Conservation (phyloP, 768 basidiomycete genomes). For the Clitopilus hobsonii region DNA sequence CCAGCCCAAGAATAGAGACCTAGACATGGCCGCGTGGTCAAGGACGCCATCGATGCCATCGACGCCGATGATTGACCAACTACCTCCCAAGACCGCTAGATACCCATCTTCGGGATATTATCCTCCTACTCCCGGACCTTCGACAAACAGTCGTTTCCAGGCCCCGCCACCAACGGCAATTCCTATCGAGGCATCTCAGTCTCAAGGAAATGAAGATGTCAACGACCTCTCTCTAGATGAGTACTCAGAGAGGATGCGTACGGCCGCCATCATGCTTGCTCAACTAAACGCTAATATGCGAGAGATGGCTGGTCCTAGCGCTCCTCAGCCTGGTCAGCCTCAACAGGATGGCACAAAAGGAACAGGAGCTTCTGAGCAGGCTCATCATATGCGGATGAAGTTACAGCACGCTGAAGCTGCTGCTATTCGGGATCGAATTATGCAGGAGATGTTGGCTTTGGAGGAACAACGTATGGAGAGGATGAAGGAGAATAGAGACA, state of each 20-base stretch:
- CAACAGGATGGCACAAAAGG: constrained; percentile 3
- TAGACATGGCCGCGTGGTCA: constrained; percentile 86
- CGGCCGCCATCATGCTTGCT: constrained; percentile 96
- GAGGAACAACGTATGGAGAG: constrained; percentile 96
- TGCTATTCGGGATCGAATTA: constrained; percentile 90
- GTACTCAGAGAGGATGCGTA: constrained; percentile 97
- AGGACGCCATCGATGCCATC: constrained; percentile 45
- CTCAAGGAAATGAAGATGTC: constrained; percentile 13
- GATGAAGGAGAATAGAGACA: constrained; percentile 72
- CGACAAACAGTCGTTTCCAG: constrained; percentile 2
- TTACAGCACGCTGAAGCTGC: constrained; percentile 81
- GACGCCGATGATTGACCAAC: constrained; percentile 19
- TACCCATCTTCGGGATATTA: constrained; percentile 9
- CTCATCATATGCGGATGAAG: constrained; percentile 47
- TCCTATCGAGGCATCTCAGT: constrained; percentile 9
- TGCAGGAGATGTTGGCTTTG: constrained; percentile 96
- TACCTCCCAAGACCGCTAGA: neutral
- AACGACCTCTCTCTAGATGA: constrained; percentile 80
- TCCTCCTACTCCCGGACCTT: constrained; percentile 4
- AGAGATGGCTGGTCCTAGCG: constrained; percentile 35
- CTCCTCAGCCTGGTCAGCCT: constrained; percentile 8
- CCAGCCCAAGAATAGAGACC: constrained; percentile 81
- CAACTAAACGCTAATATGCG: constrained; percentile 85
- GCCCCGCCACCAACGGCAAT: constrained; percentile 9
- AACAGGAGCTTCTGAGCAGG: constrained; percentile 19